Percentiles rank a stretch among this genome's conserved stretches.
These are phyloP conservation scores for Capsella bursapastoris DNA, from an alignment of 345 rosid genomes.

Conservation along the genomic window DNA sequence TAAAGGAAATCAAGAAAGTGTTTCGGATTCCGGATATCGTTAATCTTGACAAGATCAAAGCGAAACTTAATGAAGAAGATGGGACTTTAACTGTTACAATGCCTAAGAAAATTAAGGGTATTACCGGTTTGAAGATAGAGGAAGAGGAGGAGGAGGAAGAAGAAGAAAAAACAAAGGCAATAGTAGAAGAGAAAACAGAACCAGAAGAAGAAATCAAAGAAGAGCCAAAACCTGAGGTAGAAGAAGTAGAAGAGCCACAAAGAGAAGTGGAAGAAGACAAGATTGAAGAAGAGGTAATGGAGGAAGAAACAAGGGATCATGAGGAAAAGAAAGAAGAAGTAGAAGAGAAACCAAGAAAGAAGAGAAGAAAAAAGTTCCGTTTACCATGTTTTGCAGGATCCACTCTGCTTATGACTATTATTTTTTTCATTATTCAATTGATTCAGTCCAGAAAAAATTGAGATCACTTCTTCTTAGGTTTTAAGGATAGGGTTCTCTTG, in stretches of 20 bases:
- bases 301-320: slow-evolving; percentile 35
- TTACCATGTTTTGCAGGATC: slow-evolving; percentile 46
- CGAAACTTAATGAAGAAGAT: slow-evolving; percentile 61
- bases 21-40: slow-evolving; percentile 68
- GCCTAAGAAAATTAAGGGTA: slow-evolving; percentile 66
- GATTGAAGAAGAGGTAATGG: slow-evolving; percentile 28
- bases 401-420: slow-evolving; percentile 40
- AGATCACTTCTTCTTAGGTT: slow-evolving; percentile 17
- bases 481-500: background rate
- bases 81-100: slow-evolving; percentile 57
- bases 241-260: slow-evolving; percentile 29
- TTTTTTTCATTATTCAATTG: slow-evolving; percentile 38
- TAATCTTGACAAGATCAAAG: slow-evolving; percentile 65
- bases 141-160: slow-evolving; percentile 64
- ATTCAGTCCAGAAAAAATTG: slow-evolving; percentile 40
- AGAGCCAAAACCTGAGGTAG: slow-evolving; percentile 33
- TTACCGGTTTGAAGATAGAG: slow-evolving; percentile 57
- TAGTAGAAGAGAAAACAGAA: slow-evolving; percentile 24
- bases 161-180: background rate
- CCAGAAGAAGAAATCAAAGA: slow-evolving; percentile 38
- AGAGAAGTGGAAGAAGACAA: slow-evolving; percentile 27
- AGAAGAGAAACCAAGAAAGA: slow-evolving; percentile 34
- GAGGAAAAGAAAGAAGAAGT: slow-evolving; percentile 19
- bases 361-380: slow-evolving; percentile 39
- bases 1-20: slow-evolving; percentile 58